Conservation (phyloP, 495 filamentous ascomycete species). For the Hypoxylon rickii region DNA sequence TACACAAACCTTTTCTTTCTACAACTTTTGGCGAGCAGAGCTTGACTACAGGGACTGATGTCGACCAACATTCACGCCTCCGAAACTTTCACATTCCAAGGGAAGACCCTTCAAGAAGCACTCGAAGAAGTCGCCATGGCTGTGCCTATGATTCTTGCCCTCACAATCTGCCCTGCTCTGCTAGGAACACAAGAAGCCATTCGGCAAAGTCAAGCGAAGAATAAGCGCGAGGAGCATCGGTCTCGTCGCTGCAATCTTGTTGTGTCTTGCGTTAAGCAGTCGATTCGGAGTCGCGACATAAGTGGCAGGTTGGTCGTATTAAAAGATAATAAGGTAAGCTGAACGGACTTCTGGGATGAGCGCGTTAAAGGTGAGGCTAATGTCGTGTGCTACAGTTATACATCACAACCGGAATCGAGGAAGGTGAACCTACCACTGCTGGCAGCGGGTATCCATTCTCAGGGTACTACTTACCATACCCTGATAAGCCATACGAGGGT, state of each 20-base stretch:
- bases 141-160: conserved; percentile 40
- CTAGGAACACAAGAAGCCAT: conserved; percentile 53
- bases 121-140: conserved; percentile 32
- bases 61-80: conserved; percentile 30
- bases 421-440: conserved; percentile 8
- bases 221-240: conserved; percentile 49
- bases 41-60: conserved; percentile 19
- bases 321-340: conserved; percentile 43
- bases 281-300: conserved; percentile 40
- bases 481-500: conserved; percentile 58
- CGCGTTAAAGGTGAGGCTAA: conserved; percentile 15
- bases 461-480: conserved; percentile 64
- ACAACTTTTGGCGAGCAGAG: neutral
- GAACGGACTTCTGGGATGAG: neutral
- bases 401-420: conserved; percentile 37
- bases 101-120: conserved; percentile 30
- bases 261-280: conserved; percentile 43
- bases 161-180: conserved; percentile 45
- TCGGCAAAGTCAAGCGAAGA: conserved; percentile 50
- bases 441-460: conserved; percentile 52
- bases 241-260: conserved; percentile 50
- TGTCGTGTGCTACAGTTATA: conserved; percentile 25
- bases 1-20: conserved; percentile 1
- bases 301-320: conserved; percentile 47
- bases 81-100: conserved; percentile 30